Evolutionary conservation across 768 basidiomycete genomes (phyloP).

Genomic region (Arthromyces matolae): DNA sequence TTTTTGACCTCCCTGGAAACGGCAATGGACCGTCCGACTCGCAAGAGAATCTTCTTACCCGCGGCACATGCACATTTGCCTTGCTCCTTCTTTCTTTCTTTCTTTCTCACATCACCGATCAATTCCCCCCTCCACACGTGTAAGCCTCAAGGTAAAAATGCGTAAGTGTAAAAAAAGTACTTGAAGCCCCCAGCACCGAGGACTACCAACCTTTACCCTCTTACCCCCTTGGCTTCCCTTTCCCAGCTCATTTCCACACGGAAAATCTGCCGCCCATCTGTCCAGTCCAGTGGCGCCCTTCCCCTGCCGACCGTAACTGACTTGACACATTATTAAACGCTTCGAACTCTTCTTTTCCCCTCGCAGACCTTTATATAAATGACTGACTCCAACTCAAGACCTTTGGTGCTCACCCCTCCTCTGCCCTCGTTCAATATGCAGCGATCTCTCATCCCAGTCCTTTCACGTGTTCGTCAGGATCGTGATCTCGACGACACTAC

Average conservation of each 20-base stretch:
- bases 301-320: not conserved
- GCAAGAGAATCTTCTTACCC: conserved; percentile 1
- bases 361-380: conserved; percentile 5
- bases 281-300: not conserved
- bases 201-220: not conserved
- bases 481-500: not conserved
- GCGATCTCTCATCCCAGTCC: conserved; percentile 2
- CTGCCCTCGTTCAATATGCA: not conserved
- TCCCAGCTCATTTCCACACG: conserved; percentile 7
- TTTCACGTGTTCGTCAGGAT: not conserved
- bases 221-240: conserved; percentile 4
- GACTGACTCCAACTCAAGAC: not conserved
- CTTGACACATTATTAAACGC: not conserved
- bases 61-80: conserved; percentile 14
- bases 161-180: conserved; percentile 19
- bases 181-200: conserved; percentile 10
- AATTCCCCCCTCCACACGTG: conserved; percentile 36
- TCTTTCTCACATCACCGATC: conserved; percentile 31
- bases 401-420: not conserved
- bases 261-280: conserved; percentile 12
- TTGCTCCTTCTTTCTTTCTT: conserved; percentile 22
- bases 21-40: conserved; percentile 20
- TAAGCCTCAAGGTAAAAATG: conserved; percentile 37
- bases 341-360: not conserved
- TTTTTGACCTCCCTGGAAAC: conserved; percentile 10